Evolutionary conservation across 176 grass and related monocot species (phyloP).

Genomic region (Pontederia crassipes): DNA sequence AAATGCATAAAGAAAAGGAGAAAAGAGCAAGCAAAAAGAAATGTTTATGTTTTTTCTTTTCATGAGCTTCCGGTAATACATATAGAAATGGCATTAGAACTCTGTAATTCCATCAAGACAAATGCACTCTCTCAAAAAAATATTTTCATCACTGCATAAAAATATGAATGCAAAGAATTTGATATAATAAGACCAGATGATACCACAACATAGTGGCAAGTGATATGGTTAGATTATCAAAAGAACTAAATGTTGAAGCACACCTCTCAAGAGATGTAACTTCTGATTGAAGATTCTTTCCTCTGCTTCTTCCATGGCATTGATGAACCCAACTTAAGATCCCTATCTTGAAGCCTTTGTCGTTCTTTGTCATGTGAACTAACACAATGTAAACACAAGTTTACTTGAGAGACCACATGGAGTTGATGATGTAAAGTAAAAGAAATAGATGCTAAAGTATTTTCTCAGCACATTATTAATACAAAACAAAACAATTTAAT

Average conservation of each 20-base stretch:
- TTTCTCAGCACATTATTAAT: slow-evolving; percentile 62
- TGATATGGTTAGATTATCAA: not conserved
- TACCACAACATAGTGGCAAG: not conserved
- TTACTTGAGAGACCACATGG: not conserved
- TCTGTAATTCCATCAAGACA: not conserved
- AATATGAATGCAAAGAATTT: no score
- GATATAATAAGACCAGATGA: no score
- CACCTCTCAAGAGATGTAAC: slow-evolving; percentile 72
- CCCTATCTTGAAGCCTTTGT: slow-evolving; percentile 58
- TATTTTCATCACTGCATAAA: no score
- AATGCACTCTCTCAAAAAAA: no score
- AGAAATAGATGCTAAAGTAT: slow-evolving; percentile 31
- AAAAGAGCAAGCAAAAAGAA: not conserved
- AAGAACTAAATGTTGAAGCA: not conserved
- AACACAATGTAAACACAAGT: not conserved
- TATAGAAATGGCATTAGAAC: not conserved
- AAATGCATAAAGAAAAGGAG: not conserved
- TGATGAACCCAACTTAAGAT: slow-evolving; percentile 64
- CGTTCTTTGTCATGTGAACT: slow-evolving; percentile 72
- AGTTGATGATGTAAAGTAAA: not conserved
- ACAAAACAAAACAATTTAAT: slow-evolving; percentile 69
- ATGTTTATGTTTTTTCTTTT: not conserved
- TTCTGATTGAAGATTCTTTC: slow-evolving; percentile 84
- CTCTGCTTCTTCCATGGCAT: slow-evolving; percentile 71
- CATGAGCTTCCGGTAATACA: not conserved